Percentiles rank a stretch among this genome's conserved stretches.
Conservation (phyloP, 768 basidiomycete genomes). For the Tulasnella sp. region DNA sequence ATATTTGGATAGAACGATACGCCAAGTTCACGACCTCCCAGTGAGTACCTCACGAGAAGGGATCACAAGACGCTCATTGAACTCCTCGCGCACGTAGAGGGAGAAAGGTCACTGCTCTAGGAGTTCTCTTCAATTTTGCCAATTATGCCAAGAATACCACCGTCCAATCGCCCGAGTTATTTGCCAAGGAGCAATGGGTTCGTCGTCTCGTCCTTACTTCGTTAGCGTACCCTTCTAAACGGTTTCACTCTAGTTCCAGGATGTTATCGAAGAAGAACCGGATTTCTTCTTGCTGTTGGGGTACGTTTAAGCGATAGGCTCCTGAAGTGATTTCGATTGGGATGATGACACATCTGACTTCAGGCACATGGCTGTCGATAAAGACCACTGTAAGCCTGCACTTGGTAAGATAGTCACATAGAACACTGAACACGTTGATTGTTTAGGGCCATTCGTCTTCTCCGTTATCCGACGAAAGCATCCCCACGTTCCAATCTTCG, state of each 20-base stretch:
- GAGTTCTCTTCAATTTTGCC: constrained; percentile 67
- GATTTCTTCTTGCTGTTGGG: constrained; percentile 71
- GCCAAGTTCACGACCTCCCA: constrained; percentile 62
- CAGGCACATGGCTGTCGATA: constrained; percentile 74
- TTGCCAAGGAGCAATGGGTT: constrained; percentile 76
- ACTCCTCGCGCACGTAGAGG: constrained; percentile 32
- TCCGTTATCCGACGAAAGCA: constrained; percentile 63
- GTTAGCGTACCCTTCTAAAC: background rate
- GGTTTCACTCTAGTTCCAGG: constrained; percentile 42
- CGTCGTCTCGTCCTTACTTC: constrained; percentile 11
- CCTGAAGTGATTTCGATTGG: background rate
- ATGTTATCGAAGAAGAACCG: constrained; percentile 69
- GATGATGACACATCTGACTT: background rate
- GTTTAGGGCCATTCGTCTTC: constrained; percentile 57
- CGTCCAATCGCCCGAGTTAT: constrained; percentile 57
- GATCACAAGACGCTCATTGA: too few relatives aligned
- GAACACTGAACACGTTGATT: background rate
- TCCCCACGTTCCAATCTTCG: constrained; percentile 60
- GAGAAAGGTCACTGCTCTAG: constrained; percentile 63
- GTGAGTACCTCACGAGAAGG: constrained; percentile 30
- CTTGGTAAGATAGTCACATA: background rate
- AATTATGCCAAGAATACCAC: constrained; percentile 60
- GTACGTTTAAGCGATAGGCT: constrained; percentile 26
- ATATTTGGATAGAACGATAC: constrained; percentile 39
- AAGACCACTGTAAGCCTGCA: constrained; percentile 47